phyloP scores from a whole-genome alignment of 2,329 filamentous ascomycete species.

The Fonsecaea multimorphosa region DNA sequence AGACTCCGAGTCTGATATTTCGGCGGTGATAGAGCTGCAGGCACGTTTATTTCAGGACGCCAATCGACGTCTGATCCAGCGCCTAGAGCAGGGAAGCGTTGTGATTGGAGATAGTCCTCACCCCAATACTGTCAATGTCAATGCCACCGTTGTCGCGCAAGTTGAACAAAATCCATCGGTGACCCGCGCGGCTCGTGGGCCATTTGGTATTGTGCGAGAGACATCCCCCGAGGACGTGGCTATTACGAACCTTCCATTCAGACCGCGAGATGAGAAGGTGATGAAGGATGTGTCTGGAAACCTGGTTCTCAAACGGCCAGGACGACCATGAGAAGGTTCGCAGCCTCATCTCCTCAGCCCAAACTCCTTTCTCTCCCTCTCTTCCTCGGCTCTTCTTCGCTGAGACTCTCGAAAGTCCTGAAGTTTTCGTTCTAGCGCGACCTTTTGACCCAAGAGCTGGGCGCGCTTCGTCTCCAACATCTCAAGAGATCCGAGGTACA shows the following conservation, averaged over 20 bases:
- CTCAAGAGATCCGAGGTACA: constrained; percentile 18
- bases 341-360: constrained; percentile 20
- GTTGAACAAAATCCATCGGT: not conserved
- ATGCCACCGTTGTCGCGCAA: not conserved
- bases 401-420: constrained; percentile 23
- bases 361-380: constrained; percentile 27
- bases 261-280: not conserved
- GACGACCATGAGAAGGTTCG: not conserved
- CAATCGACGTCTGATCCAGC: not conserved
- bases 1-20: no score
- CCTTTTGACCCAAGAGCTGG: constrained; percentile 28
- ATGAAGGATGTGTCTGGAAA: not conserved
- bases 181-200: not conserved
- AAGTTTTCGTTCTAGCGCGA: constrained; percentile 30
- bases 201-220: not conserved
- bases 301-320: not conserved
- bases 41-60: not conserved
- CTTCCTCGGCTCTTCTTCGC: constrained; percentile 22
- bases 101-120: not conserved
- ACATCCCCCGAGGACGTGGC: not conserved
- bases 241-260: not conserved
- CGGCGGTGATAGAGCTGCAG: not conserved
- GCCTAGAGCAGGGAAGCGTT: not conserved
- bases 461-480: constrained; percentile 29
- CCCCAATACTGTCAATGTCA: not conserved